Evolutionary conservation across 2,329 filamentous ascomycete genomes (phyloP), one percentile per base, ranked within the genome.

Genomic region (Acephala macrosclerotiorum): DNA sequence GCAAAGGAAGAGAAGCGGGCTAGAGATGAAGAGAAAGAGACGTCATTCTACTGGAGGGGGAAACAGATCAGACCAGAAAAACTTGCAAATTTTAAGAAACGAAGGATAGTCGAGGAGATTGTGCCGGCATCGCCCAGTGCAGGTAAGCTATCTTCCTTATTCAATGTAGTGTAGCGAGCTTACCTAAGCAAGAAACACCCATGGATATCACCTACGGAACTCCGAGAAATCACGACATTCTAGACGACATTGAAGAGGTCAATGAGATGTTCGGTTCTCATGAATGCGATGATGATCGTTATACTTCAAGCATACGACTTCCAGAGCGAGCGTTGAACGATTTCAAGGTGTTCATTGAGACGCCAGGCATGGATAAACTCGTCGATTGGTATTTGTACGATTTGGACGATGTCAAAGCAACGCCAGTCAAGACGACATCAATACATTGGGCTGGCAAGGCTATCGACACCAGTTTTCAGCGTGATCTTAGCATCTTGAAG

Each of bases 1-100:
- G 65, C 65, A 14, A 67, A 64, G 53, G 62, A 58, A 45, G 42
- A 64, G 18, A 67, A 62, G 56, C 58, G 65, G 36, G 55, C 51
- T 25, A 53, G 58, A 29, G 62, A 67, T 20, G 65, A 60, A 59
- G 58, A 60, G 14, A 67, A 67, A 33, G 36, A 59, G 11, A 67
- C 65, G 16, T 36, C 63, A 14, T 65, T 67, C 16, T 63, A 56
- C 22, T 45, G 60, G 14, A 56, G 55, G 11, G 29, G 42, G 14
- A 60, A 36, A 11, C n/a, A 45, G n/a, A 67, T 67, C n/a, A 56
- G 36, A n/a, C 38, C 42, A n/a, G 59, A 61, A 26, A 67, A 47
- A 29, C 36, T 67, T 57, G 58, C 58, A 11, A 61, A 61, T 22
- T 64, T 64, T 57, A 66, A 63, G 40, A 61, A 59, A 12, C 36